These are phyloP conservation scores for Obelidium mucronatum DNA, from an alignment of 192 early-diverging fungal species.

Conservation along the genomic window DNA sequence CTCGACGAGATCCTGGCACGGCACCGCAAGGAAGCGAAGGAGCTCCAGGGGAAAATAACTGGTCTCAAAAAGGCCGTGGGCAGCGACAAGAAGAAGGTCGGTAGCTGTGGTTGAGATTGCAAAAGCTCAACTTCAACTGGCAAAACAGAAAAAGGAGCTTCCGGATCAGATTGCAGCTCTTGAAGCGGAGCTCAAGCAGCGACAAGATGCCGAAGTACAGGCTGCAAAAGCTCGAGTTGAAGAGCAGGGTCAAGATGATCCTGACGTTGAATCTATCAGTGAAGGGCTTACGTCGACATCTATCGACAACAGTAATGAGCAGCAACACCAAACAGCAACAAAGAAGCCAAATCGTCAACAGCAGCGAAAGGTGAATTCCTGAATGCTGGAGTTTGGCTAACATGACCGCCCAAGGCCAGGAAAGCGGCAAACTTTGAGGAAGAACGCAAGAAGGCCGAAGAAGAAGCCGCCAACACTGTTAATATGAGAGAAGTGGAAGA, in stretches of 20 bases:
- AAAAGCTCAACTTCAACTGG: not conserved
- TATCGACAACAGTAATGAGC: not conserved
- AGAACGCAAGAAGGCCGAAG: conserved; percentile 73
- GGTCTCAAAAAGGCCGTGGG: conserved; percentile 80
- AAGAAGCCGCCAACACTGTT: conserved; percentile 76
- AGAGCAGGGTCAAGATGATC: conserved; percentile 9
- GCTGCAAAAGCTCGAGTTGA: conserved; percentile 12
- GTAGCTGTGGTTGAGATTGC: not conserved
- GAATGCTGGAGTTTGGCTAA: conserved; percentile 31
- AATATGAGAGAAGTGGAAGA: conserved; percentile 80
- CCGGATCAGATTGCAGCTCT: conserved; percentile 68
- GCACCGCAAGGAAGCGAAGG: conserved; percentile 81
- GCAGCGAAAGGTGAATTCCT: conserved; percentile 39
- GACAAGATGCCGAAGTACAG: conserved; percentile 59
- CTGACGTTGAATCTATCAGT: not conserved
- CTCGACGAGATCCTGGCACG: conserved; percentile 73
- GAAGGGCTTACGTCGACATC: not conserved
- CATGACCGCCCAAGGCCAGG: conserved; percentile 64
- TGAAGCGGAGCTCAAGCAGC: conserved; percentile 65
- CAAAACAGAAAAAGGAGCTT: conserved; percentile 90
- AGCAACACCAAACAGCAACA: too few relatives aligned
- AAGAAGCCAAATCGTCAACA: conserved; percentile 50
- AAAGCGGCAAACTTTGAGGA: conserved; percentile 76
- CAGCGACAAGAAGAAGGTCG: conserved; percentile 75
- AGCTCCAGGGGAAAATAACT: conserved; percentile 72